Conservation (phyloP, 192 early-diverging fungal genomes). For the Backusella psychrophila region DNA sequence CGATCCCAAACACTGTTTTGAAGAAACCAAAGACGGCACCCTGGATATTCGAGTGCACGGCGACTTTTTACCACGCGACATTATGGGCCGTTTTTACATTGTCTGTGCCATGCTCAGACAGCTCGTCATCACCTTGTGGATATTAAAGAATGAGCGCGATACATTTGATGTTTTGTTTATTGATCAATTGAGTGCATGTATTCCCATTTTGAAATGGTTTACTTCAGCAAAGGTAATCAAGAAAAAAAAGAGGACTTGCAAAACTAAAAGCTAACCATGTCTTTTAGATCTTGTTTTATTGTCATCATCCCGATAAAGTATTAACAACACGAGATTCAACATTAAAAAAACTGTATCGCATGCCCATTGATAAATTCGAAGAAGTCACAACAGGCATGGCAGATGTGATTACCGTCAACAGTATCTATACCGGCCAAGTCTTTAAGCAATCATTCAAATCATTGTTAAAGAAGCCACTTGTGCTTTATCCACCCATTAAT, state of each 20-base stretch:
- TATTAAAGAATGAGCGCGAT: constrained; percentile 45
- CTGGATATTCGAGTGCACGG: constrained; percentile 71
- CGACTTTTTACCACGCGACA: constrained; percentile 68
- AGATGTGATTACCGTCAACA: constrained; percentile 91
- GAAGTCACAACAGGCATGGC: constrained; percentile 88
- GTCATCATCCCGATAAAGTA: constrained; percentile 94
- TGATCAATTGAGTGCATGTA: constrained; percentile 84
- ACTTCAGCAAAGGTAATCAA: constrained; percentile 53
- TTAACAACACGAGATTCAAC: constrained; percentile 61
- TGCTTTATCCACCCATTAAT: constrained; percentile 85
- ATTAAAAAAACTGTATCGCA: constrained; percentile 70
- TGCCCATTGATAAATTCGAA: constrained; percentile 83
- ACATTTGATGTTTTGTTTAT: constrained; percentile 77
- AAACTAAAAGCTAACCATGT: no score
- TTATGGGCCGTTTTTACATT: constrained; percentile 75
- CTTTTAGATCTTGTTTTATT: constrained; percentile 85
- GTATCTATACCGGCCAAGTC: constrained; percentile 76
- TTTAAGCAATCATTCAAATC: constrained; percentile 71
- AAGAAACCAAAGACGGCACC: constrained; percentile 89
- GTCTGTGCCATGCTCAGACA: constrained; percentile 80
- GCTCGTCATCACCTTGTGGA: constrained; percentile 57
- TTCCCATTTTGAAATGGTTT: constrained; percentile 74
- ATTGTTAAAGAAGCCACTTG: constrained; percentile 59
- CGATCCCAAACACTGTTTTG: constrained; percentile 84
- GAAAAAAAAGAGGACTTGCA: neutral